Percentiles rank a stretch among this genome's conserved stretches.
Conservation (phyloP, 2,329 filamentous ascomycete species). For the Rhynchosporium secalis region DNA sequence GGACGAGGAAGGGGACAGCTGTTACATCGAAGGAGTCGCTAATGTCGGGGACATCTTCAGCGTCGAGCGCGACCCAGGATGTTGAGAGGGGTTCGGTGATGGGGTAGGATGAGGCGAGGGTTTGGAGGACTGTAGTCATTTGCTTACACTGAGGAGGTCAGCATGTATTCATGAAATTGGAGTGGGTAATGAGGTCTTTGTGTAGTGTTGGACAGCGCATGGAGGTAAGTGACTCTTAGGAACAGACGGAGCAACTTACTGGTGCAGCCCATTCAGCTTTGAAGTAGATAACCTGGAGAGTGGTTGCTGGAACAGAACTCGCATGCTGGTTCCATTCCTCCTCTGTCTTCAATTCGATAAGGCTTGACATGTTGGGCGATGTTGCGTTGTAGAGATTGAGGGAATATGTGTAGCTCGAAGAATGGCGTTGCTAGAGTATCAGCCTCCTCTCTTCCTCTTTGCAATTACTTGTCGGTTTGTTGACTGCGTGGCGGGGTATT, state of each 20-base stretch:
- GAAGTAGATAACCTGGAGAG: slow-evolving; percentile 87
- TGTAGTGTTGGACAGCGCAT: not conserved
- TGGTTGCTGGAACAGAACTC: slow-evolving; percentile 63
- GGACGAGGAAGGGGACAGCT: slow-evolving; percentile 87
- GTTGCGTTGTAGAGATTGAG: not conserved
- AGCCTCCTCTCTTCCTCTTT: not conserved
- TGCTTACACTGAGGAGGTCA: slow-evolving; percentile 64
- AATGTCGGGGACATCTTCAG: slow-evolving; percentile 89
- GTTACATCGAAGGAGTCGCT: slow-evolving; percentile 92
- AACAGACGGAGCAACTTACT: slow-evolving; percentile 23
- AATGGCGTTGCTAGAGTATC: not conserved
- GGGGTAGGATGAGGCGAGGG: slow-evolving; percentile 84
- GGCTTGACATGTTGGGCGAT: slow-evolving; percentile 63
- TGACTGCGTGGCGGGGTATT: slow-evolving; percentile 17
- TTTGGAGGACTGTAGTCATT: slow-evolving; percentile 83
- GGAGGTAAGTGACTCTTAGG: not conserved
- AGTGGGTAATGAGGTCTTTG: not conserved
- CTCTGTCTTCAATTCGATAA: slow-evolving; percentile 75
- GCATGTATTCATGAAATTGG: not conserved
- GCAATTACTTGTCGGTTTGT: slow-evolving; percentile 18
- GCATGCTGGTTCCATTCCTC: slow-evolving; percentile 71
- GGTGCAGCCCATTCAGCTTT: slow-evolving; percentile 96
- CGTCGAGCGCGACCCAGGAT: slow-evolving; percentile 87
- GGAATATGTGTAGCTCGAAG: not conserved
- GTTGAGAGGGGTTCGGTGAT: slow-evolving; percentile 65